Evolutionary conservation across 306 rosid genomes (phyloP).

Genomic region (Prunus salicina): DNA sequence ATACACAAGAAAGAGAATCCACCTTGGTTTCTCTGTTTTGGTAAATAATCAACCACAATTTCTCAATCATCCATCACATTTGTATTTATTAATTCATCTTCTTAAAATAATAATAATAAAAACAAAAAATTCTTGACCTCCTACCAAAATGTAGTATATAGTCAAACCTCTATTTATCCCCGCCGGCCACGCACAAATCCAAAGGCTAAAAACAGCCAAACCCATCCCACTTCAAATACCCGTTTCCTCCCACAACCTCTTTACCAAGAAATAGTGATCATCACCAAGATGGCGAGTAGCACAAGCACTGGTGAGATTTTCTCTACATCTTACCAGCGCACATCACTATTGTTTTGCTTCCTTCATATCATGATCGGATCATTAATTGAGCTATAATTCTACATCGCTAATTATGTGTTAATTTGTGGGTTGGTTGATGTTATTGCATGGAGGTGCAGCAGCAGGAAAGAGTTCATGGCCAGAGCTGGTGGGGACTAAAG

Average conservation of each 20-base stretch:
- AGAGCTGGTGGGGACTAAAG: constrained; percentile 45
- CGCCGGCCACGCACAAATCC: background rate
- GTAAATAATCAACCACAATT: background rate
- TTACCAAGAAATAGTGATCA: background rate
- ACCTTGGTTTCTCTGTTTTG: too few species aligned
- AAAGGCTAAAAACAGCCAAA: background rate
- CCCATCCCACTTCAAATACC: background rate
- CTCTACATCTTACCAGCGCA: background rate
- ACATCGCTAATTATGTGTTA: background rate
- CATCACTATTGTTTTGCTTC: background rate
- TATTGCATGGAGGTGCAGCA: background rate
- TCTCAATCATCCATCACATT: background rate
- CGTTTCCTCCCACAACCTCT: background rate
- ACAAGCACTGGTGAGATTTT: background rate
- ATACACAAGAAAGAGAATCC: background rate
- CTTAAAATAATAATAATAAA: too few species aligned
- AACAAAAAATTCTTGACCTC: background rate
- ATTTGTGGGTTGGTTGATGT: background rate
- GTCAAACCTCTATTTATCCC: background rate
- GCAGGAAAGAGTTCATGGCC: constrained; percentile 31
- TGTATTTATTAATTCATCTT: background rate
- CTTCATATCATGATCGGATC: background rate
- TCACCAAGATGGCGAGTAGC: background rate
- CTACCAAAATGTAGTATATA: background rate
- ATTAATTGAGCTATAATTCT: too few species aligned